phyloP scores from a whole-genome alignment of 1,284 basidiomycete species.

The Moniliella sp. region DNA sequence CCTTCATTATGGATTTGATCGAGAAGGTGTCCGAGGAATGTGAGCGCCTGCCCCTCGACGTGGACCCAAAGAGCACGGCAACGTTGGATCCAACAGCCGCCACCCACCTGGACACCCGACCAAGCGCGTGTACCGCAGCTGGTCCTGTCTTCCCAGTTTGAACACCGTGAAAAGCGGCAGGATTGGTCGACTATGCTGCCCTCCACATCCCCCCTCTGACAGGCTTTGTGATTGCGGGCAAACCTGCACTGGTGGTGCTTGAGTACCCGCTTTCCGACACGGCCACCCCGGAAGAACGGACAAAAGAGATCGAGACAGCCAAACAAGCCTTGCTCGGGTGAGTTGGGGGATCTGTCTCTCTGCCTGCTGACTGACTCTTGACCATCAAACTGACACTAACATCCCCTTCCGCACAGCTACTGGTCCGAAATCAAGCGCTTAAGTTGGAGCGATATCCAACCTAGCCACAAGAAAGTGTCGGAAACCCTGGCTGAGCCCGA shows the following conservation, averaged over 20 bases:
- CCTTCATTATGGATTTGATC: no score
- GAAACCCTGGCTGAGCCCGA: constrained; percentile 5
- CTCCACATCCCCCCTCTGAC: constrained; percentile 6
- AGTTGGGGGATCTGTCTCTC: no score
- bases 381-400: no score
- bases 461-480: constrained; percentile 16
- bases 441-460: constrained; percentile 13
- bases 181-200: constrained; percentile 10
- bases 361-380: no score
- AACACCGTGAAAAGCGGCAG: constrained; percentile 8
- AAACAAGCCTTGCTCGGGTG: no score
- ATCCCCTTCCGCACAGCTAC: no score
- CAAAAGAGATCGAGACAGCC: not conserved
- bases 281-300: not conserved
- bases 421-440: constrained; percentile 12
- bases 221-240: constrained; percentile 18
- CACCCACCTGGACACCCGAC: not conserved
- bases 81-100: not conserved
- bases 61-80: not conserved
- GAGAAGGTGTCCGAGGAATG: not conserved
- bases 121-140: constrained; percentile 4
- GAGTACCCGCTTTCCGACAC: constrained; percentile 8
- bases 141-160: constrained; percentile 17
- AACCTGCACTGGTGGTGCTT: constrained; percentile 17
- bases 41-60: not conserved